phyloP scores from a whole-genome alignment of 371 early-diverging fungal species.

The Rhizopus sp. region DNA sequence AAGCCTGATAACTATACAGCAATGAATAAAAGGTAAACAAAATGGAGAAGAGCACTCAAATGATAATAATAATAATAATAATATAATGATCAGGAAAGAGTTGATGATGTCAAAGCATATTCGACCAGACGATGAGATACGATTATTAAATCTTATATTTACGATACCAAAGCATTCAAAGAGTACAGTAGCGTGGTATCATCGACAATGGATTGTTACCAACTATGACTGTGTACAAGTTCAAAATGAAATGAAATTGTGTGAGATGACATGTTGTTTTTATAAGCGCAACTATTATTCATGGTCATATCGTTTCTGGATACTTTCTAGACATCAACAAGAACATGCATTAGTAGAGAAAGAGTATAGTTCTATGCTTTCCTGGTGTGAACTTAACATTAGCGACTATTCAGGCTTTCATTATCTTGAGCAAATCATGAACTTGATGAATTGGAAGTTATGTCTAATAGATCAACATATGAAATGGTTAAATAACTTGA shows the following conservation, averaged over 20 bases:
- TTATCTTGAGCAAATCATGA: conserved; percentile 49
- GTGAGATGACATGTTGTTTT: conserved; percentile 35
- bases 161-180: conserved; percentile 61
- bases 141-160: conserved; percentile 45
- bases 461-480: conserved; percentile 16
- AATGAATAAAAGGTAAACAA: conserved; percentile 53
- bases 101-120: conserved; percentile 32
- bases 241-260: conserved; percentile 39
- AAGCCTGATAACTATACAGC: conserved; percentile 63
- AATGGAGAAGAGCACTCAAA: background rate
- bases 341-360: background rate
- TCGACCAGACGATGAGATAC: conserved; percentile 35
- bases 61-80: background rate
- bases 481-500: conserved; percentile 36
- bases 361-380: conserved; percentile 35
- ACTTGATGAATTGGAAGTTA: background rate
- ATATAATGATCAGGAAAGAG: conserved; percentile 48
- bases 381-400: conserved; percentile 49
- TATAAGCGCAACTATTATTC: conserved; percentile 62
- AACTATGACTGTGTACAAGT: conserved; percentile 17
- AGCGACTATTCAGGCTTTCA: conserved; percentile 63
- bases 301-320: conserved; percentile 57
- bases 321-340: conserved; percentile 23
- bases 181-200: conserved; percentile 59
- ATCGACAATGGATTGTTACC: conserved; percentile 37